A percentile compares a stretch with the other conserved stretches of the same genome.
phyloP scores from a whole-genome alignment of 1,139 yeast genomes.

The Suzukiozyma palmioleophila region DNA sequence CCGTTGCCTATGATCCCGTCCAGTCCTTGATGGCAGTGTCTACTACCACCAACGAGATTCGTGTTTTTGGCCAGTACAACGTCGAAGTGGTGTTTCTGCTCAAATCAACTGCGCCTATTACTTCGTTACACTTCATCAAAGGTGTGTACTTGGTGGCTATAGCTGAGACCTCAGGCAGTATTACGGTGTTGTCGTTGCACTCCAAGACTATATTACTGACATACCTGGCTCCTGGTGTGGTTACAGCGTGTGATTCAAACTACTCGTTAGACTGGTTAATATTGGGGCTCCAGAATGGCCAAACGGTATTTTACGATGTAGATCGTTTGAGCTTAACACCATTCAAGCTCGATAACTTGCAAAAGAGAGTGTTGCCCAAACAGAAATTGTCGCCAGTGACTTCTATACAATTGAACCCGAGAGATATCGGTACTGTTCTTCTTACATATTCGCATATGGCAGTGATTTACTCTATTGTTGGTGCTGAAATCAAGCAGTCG shows the following conservation, averaged over 20 bases:
- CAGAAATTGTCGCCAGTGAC: slow-evolving; percentile 57
- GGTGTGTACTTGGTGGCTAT: slow-evolving; percentile 73
- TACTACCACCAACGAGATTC: slow-evolving; percentile 63
- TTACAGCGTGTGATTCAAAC: slow-evolving; percentile 70
- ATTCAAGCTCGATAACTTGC: slow-evolving; percentile 67
- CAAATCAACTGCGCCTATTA: slow-evolving; percentile 48
- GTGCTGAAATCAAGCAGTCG: slow-evolving; percentile 50
- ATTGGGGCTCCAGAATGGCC: slow-evolving; percentile 77
- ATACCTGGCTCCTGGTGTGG: slow-evolving; percentile 56
- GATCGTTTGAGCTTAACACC: slow-evolving; percentile 71
- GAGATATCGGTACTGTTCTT: slow-evolving; percentile 77
- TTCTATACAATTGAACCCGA: slow-evolving; percentile 75
- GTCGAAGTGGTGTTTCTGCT: slow-evolving; percentile 69
- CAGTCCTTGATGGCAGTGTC: slow-evolving; percentile 83
- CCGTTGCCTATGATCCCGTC: slow-evolving; percentile 80
- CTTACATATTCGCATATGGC: slow-evolving; percentile 72
- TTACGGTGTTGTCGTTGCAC: slow-evolving; percentile 68
- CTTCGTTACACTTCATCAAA: slow-evolving; percentile 60
- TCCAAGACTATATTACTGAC: slow-evolving; percentile 55
- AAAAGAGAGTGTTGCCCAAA: slow-evolving; percentile 49
- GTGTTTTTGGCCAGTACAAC: slow-evolving; percentile 79
- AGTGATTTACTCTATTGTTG: slow-evolving; percentile 61
- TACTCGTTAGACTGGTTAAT: slow-evolving; percentile 87
- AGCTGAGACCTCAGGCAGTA: slow-evolving; percentile 45
- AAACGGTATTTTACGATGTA: slow-evolving; percentile 71